Base-by-base conservation (phyloP, 495 filamentous ascomycete species). In the Aspergillus bertholletiae region DNA sequence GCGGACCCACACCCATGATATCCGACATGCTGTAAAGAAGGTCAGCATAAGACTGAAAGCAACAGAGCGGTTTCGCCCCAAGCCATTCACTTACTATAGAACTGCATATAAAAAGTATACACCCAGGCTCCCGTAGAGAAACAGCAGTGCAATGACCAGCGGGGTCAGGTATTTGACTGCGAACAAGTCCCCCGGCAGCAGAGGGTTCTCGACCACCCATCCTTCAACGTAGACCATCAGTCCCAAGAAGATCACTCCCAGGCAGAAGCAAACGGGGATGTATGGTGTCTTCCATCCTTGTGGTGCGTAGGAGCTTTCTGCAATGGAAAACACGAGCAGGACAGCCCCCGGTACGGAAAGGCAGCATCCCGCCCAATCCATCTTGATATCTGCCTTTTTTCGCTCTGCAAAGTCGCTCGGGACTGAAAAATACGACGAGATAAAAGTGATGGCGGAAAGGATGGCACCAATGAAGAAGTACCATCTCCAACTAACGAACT, bases 401-500 rank as follows among this genome's bases (percentile, higher is more conserved):
- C 74, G 78, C 53, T 85, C 80, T 0, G 70, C 55, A 24, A 73
- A 72, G 57, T 95, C 85, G 0, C 74, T 79, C 0, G 88, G 91
- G 26, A 95, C 83, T 6, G 80, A 80, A 27, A 88, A 74, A 50
- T 82, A 78, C 0, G 89, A 81, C 1, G 73, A 74, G 0, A 81
- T 50, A 0, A 75, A 57, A 3, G 79, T 83, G 15, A 84, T 74
- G 2, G 69, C 72, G 5, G 76, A 68, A 1, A 86, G 62, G 7
- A 81, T 73, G 0, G 84, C 71, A 0, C 89, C 90, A 53, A 95
- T 78, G 68, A 79, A 96, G 64, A 95, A 94, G 64, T 89, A 96
- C 82, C 85, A 90, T 21, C 83, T 66, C 87, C 88, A 96, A 1
- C 63, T 72, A 0, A 84, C 65, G 45, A 79, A 86, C 54, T 90